Base-by-base conservation (phyloP, 192 early-diverging fungal genomes). In the Coemansia sp. region DNA sequence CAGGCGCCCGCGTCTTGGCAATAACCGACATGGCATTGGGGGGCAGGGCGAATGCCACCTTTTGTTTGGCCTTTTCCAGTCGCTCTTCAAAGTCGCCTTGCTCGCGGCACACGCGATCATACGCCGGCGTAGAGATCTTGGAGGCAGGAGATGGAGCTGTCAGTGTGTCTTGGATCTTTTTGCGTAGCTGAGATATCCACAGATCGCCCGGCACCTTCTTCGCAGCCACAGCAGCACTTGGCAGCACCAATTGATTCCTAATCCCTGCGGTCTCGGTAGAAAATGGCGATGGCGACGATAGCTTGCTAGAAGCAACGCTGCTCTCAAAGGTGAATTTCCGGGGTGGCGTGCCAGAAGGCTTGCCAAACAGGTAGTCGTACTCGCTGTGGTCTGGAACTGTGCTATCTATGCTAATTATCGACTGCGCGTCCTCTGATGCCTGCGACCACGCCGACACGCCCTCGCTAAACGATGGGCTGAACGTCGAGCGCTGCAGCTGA, bases 101-200 rank as follows among this genome's bases (percentile, higher is more conserved):
- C 42, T 58, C 66, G 33, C 48, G 50, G 12, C 58, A 62, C 23
- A 76, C 43, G 18, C 59, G 58, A 26, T 83, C 81, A 39, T 75
- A 83, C 10, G 69, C 72, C 2, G 81, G 72, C 12, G 81, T 83
- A 9, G 62, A 16, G 3, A 73, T 60, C 18, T 10, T 34, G 2
- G 42, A 20, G 3, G 39, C 59, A 1, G 74, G 66, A 1, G 58
- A 25, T 2, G 70, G 50, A 8, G 66, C 68, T 0, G 68, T 18
- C 34, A 83, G 56, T n/a, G 80, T 70, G 0, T 68, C 66, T 34
- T 77, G 58, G 37, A 83, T 83, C 38, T 68, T 73, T 48, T 64
- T 62, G 50, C 72, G 80, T n/a, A 83, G 59, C 42, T 39, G 70
- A 50, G 59, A 61, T 34, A 75, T 59, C 80, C 80, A 83, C 31